Conservation (phyloP, 345 rosid genomes). For the Turnera subulata region DNA sequence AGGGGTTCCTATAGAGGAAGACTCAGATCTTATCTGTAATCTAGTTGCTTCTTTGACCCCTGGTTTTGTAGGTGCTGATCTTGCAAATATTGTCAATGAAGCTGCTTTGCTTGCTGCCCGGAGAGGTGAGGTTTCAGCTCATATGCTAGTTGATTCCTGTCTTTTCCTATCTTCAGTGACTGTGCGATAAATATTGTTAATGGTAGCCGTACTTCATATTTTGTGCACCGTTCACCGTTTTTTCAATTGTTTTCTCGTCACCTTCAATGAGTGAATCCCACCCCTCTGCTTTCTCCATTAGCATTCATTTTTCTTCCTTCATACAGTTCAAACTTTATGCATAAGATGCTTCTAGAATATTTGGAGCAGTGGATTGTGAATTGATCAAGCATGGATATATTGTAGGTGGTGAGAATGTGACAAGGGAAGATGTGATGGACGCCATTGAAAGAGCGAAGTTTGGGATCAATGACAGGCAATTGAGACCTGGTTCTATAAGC, state of each 20-base stretch:
- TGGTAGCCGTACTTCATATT: too few relatives aligned
- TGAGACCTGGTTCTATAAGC: constrained; percentile 46
- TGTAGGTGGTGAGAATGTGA: constrained; percentile 65
- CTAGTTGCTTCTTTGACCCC: constrained; percentile 87
- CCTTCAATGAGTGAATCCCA: background rate
- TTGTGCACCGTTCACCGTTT: too few relatives aligned
- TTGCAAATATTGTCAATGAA: constrained; percentile 88
- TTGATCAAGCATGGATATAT: constrained; percentile 8
- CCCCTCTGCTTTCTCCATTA: background rate
- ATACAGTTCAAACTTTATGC: background rate
- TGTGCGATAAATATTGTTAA: background rate
- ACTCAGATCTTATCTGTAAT: constrained; percentile 54
- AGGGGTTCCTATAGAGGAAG: constrained; percentile 87
- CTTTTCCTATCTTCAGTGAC: background rate
- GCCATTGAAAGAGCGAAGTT: constrained; percentile 92
- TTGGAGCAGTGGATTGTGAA: background rate
- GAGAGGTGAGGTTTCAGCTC: constrained; percentile 48
- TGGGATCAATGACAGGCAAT: constrained; percentile 67
- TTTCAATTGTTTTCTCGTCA: background rate
- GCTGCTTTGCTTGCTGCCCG: constrained; percentile 96
- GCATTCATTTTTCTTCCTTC: background rate
- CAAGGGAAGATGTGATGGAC: constrained; percentile 95
- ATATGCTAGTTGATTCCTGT: background rate
- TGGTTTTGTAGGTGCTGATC: constrained; percentile 96
- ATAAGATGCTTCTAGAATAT: background rate